Evolutionary conservation across 805 yeast genomes (phyloP), one percentile per base, ranked within the genome.

Genomic region (Yamadazyma akitaensis): DNA sequence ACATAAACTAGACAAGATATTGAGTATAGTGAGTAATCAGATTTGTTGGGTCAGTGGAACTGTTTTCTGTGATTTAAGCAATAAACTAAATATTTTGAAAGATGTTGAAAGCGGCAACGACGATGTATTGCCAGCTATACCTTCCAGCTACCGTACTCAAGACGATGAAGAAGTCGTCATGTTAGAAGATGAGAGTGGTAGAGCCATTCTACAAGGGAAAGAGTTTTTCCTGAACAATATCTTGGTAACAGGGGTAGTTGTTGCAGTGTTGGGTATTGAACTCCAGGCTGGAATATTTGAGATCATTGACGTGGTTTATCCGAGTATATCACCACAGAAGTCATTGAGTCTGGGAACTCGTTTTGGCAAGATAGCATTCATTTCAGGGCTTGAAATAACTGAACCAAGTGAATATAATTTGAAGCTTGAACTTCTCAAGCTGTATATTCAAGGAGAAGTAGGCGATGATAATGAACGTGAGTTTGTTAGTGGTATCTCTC

Each of bases 141-240:
- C 72, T 0, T 48, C 52, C 17, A 53, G 59, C 25, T 65, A 65
- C 50, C 46, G 57, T 6, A n/a, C 35, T 17, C 36, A 46, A 13
- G 51, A 45, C 12, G 38, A 36, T 11, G 44, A 36, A 19, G 55
- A 53, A 6, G 54, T 78, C 13, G 88, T 87, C 24, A 81, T 83
- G 84, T 62, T 94, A 31, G 98, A 94, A 63, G 99, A 94, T 65
- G 97, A 90, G 58, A 82, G 90, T 46, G 99, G 99, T 2, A 73
- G 99, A 42, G 84, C 96, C 6, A 62, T 81, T 28, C 66, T 94
- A 18, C 82, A 79, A 41, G 80, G 80, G 38, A 91, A 89, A 21
- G 72, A 58, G 18, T 63, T 83, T 28, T 73, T 86, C 37, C 69
- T 71, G 42, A 59, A 63, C 7, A 71, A 79, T 16, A 76, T 84